Evolutionary conservation across 2,329 filamentous ascomycete genomes (phyloP).

Genomic region (Clonostachys solani): DNA sequence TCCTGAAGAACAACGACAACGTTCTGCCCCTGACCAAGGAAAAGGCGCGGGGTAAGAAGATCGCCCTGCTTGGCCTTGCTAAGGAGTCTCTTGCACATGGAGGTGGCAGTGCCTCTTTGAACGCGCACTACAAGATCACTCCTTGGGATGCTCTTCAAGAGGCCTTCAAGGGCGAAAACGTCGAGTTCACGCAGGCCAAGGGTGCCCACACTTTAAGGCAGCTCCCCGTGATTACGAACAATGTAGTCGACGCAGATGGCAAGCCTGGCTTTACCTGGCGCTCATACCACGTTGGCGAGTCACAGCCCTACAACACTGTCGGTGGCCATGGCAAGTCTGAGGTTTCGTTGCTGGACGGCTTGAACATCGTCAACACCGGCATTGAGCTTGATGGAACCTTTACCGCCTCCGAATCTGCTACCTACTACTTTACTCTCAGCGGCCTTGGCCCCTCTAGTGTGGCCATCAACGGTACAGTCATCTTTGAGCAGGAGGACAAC

Average conservation of each 20-base stretch:
- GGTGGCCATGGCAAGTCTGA: constrained; percentile 8
- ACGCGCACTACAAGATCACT: constrained; percentile 21
- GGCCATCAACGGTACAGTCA: constrained; percentile 15
- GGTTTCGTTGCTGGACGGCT: not conserved
- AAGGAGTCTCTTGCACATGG: constrained; percentile 21
- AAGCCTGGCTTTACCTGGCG: not conserved
- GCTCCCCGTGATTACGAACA: not conserved
- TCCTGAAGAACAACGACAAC: constrained; percentile 57
- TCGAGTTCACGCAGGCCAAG: not conserved
- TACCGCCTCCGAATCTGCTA: constrained; percentile 14
- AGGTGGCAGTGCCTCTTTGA: constrained; percentile 21
- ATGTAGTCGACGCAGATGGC: not conserved
- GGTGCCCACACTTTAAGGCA: not conserved
- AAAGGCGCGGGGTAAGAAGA: constrained; percentile 12
- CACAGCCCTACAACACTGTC: not conserved
- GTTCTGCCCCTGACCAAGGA: constrained; percentile 43
- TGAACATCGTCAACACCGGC: not conserved
- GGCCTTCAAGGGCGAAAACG: not conserved
- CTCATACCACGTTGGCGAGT: not conserved
- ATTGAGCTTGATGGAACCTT: constrained; percentile 11
- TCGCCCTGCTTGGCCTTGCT: constrained; percentile 22
- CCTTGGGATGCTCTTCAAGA: constrained; percentile 19
- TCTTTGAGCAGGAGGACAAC: constrained; percentile 15
- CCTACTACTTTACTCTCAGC: constrained; percentile 20
- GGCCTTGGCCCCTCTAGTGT: constrained; percentile 17